A percentile compares a stretch with the other conserved stretches of the same genome.
Evolutionary conservation across 352 stramenopile genomes (phyloP).

Genomic region (Phytopythium aichiense): DNA sequence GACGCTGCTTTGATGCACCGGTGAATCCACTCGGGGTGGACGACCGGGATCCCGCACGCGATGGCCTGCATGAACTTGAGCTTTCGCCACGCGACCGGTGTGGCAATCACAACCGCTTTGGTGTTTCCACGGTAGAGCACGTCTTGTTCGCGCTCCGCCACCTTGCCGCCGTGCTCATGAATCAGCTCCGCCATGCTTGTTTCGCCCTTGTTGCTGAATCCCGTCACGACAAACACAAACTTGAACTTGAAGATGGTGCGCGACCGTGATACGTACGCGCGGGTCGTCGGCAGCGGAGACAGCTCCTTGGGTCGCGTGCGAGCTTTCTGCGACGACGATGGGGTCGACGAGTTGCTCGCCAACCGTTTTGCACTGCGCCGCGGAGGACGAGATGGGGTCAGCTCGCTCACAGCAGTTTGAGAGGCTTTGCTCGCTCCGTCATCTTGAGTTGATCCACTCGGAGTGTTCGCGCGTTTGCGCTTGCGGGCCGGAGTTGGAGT

Average conservation of each 20-base stretch:
- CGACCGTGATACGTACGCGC: slow-evolving; percentile 41
- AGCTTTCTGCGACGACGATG: slow-evolving; percentile 37
- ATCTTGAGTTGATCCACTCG: slow-evolving; percentile 2
- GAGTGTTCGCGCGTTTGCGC: slow-evolving; percentile 13
- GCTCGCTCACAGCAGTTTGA: slow-evolving; percentile 4
- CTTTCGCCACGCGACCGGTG: slow-evolving; percentile 67
- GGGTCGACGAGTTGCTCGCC: slow-evolving; percentile 15
- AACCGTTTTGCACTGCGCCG: slow-evolving; percentile 18
- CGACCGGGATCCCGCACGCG: slow-evolving; percentile 73
- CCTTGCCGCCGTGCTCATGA: slow-evolving; percentile 59
- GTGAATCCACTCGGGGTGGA: slow-evolving; percentile 80
- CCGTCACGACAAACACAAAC: slow-evolving; percentile 74
- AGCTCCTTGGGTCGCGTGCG: slow-evolving; percentile 44
- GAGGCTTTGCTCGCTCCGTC: neutral
- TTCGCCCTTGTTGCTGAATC: slow-evolving; percentile 52
- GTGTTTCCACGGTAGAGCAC: slow-evolving; percentile 37
- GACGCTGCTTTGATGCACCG: slow-evolving; percentile 44
- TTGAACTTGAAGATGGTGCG: slow-evolving; percentile 70
- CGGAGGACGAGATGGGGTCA: slow-evolving; percentile 15
- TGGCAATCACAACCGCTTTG: slow-evolving; percentile 73
- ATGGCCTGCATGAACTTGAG: slow-evolving; percentile 80
- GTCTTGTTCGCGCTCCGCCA: slow-evolving; percentile 44
- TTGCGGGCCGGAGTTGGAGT: slow-evolving; percentile 16
- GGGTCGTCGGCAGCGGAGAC: slow-evolving; percentile 44
- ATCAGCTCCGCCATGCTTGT: slow-evolving; percentile 51